These are phyloP conservation scores for Rhinocladiella similis DNA, from an alignment of 2,329 filamentous ascomycete genomes.

Conservation along the genomic window DNA sequence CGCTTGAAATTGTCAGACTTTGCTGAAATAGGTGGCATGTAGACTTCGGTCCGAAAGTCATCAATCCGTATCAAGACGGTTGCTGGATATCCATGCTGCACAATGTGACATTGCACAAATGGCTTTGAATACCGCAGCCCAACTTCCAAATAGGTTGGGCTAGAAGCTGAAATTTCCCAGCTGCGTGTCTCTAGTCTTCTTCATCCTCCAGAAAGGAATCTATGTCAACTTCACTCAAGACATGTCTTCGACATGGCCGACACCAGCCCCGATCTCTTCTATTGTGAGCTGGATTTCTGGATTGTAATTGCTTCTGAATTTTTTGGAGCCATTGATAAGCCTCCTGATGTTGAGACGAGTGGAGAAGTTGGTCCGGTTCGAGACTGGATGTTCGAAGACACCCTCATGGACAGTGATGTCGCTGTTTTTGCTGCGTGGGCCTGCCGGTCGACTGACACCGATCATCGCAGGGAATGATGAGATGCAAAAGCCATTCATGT, in stretches of 20 bases:
- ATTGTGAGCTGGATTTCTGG: background rate
- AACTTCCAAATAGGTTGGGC: too few relatives aligned
- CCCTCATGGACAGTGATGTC: background rate
- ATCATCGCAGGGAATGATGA: background rate
- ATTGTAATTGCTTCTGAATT: background rate
- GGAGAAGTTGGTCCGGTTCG: background rate
- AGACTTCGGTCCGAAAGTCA: too few relatives aligned
- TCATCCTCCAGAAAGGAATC: background rate
- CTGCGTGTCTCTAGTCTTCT: too few relatives aligned
- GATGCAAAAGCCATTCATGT: background rate
- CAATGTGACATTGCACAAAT: too few relatives aligned
- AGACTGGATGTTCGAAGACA: background rate
- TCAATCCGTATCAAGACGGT: too few relatives aligned
- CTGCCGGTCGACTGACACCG: conserved; percentile 4
- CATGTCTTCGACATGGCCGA: background rate
- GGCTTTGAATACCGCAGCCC: too few relatives aligned
- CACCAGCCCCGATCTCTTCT: background rate
- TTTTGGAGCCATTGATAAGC: background rate
- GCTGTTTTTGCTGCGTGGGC: background rate
- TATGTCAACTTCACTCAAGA: background rate
- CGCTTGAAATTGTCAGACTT: too few relatives aligned
- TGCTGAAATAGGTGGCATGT: too few relatives aligned
- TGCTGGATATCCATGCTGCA: too few relatives aligned
- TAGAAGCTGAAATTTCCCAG: too few relatives aligned
- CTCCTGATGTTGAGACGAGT: background rate